Percentiles rank a stretch among this genome's conserved stretches.
These are phyloP conservation scores for Somion occarium DNA, from an alignment of 1,284 basidiomycete genomes.

Conservation along the genomic window DNA sequence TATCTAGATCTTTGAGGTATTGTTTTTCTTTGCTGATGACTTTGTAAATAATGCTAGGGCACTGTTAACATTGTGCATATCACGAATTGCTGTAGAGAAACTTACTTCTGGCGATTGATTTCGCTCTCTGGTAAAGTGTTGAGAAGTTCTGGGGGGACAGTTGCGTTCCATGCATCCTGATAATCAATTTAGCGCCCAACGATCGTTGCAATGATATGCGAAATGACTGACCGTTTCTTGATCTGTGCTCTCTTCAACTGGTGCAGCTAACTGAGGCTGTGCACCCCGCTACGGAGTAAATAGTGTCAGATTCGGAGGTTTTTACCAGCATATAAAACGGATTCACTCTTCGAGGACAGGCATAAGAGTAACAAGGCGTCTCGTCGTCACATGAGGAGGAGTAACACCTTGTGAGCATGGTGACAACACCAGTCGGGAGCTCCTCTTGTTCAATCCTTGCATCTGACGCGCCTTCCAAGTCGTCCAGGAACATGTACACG, in stretches of 20 bases:
- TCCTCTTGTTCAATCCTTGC: conserved; percentile 62
- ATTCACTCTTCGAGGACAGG: conserved; percentile 62
- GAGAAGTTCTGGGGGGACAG: conserved; percentile 66
- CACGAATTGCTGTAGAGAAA: conserved; percentile 4
- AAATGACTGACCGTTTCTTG: conserved; percentile 25
- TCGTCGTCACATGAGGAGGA: conserved; percentile 76
- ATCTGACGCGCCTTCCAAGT: conserved; percentile 65
- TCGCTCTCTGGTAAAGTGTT: conserved; percentile 70
- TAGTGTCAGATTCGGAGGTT: background rate
- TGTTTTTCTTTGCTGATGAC: conserved; percentile 89
- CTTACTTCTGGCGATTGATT: conserved; percentile 79
- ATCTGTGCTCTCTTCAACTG: conserved; percentile 20
- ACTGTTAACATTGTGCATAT: conserved; percentile 1
- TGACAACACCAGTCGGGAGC: conserved; percentile 81
- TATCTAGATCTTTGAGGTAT: conserved; percentile 86
- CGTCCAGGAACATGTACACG: conserved; percentile 95
- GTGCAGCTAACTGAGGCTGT: conserved; percentile 17
- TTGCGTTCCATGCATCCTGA: conserved; percentile 70
- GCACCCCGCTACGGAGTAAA: conserved; percentile 19
- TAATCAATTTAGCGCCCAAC: background rate
- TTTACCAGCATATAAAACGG: background rate
- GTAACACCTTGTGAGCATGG: conserved; percentile 80
- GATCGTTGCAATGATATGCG: conserved; percentile 4
- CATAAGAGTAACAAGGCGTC: conserved; percentile 64
- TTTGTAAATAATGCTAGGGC: conserved; percentile 80